Evolutionary conservation across 768 basidiomycete genomes (phyloP).

Genomic region (Podaxis sp.): DNA sequence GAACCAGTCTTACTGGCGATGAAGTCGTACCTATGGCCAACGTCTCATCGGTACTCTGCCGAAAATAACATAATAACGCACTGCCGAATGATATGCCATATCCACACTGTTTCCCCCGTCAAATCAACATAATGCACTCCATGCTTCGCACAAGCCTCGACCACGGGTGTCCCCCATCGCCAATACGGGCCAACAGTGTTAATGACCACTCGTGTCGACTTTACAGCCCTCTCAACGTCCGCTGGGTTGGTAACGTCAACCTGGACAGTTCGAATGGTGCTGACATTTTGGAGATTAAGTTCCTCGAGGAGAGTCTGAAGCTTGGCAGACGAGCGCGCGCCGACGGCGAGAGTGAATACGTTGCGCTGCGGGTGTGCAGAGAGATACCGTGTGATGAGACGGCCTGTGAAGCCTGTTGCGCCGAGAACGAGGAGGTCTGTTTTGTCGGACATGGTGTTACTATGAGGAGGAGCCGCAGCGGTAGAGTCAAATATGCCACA

Average conservation of each 20-base stretch:
- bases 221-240: conserved; percentile 59
- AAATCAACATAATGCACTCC: conserved; percentile 88
- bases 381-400: conserved; percentile 68
- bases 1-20: conserved; percentile 67
- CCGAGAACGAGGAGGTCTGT: conserved; percentile 68
- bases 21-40: conserved; percentile 59
- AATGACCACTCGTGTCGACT: conserved; percentile 63
- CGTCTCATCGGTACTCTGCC: conserved; percentile 5
- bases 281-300: conserved; percentile 36
- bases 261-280: conserved; percentile 43
- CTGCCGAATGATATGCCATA: conserved; percentile 60
- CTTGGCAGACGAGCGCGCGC: conserved; percentile 66
- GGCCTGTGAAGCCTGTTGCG: conserved; percentile 77
- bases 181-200: conserved; percentile 79
- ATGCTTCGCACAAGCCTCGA: conserved; percentile 67
- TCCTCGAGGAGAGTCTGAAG: conserved; percentile 52
- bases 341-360: conserved; percentile 66
- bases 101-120: conserved; percentile 71
- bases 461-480: neutral
- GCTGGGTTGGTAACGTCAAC: conserved; percentile 59
- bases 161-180: conserved; percentile 71
- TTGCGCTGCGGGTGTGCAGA: conserved; percentile 56
- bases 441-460: conserved; percentile 27
- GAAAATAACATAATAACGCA: neutral
- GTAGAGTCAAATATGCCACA: neutral